These are phyloP conservation scores for Bauhinia variegata DNA, from an alignment of 306 rosid genomes.

Conservation along the genomic window DNA sequence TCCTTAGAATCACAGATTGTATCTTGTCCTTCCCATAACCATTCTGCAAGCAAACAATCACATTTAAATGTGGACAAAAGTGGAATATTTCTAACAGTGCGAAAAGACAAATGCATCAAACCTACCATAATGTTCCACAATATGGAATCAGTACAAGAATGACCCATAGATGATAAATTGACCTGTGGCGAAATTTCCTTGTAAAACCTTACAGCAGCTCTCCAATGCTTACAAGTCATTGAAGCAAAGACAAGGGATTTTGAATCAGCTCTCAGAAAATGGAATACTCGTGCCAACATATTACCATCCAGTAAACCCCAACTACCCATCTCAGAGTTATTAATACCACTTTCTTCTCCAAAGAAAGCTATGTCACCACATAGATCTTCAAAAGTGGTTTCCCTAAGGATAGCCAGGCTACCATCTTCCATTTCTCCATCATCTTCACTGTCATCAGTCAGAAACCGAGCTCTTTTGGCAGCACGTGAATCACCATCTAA, in stretches of 20 bases:
- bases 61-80: slow-evolving; percentile 34
- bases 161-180: slow-evolving; percentile 76
- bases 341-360: slow-evolving; percentile 45
- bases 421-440: slow-evolving; percentile 68
- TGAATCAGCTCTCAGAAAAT: slow-evolving; percentile 74
- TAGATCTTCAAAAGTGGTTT: slow-evolving; percentile 72
- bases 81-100: slow-evolving; percentile 20
- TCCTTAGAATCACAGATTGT: slow-evolving; percentile 68
- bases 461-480: slow-evolving; percentile 77
- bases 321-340: slow-evolving; percentile 53
- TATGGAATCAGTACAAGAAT: slow-evolving; percentile 71
- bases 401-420: slow-evolving; percentile 45
- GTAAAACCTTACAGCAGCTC: slow-evolving; percentile 70
- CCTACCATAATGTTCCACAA: slow-evolving; percentile 76
- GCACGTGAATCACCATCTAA: slow-evolving; percentile 75
- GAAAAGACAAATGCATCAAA: slow-evolving; percentile 35
- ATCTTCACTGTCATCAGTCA: slow-evolving; percentile 70
- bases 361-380: slow-evolving; percentile 63
- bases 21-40: slow-evolving; percentile 72
- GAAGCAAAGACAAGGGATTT: slow-evolving; percentile 80
- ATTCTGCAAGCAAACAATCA: slow-evolving; percentile 67
- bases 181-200: slow-evolving; percentile 73
- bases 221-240: slow-evolving; percentile 90
- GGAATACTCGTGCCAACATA: slow-evolving; percentile 77
- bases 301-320: slow-evolving; percentile 83